Evolutionary conservation across 2,329 filamentous ascomycete species (phyloP).

Genomic region (Trichoderma breve): DNA sequence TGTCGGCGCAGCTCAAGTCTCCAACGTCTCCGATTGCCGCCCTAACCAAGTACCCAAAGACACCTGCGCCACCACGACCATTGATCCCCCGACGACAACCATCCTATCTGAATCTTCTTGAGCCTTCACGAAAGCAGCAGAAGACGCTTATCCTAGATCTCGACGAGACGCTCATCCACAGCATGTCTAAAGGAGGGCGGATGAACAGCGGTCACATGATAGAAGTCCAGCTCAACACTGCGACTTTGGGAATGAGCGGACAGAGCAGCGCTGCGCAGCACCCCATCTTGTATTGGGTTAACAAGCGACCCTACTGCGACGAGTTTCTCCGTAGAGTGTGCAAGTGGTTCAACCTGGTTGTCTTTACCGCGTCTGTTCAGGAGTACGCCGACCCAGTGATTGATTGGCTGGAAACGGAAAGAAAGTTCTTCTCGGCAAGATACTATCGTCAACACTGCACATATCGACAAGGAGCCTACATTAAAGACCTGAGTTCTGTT

Average conservation of each 20-base stretch:
- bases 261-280: conserved; percentile 73
- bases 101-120: conserved; percentile 68
- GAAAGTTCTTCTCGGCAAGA: conserved; percentile 90
- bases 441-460: conserved; percentile 99
- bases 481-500: conserved; percentile 94
- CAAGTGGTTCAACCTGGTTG: conserved; percentile 97
- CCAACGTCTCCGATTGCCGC: conserved; percentile 78
- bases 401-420: conserved; percentile 95
- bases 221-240: conserved; percentile 83
- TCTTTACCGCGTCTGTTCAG: conserved; percentile 96
- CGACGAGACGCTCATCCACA: conserved; percentile 97
- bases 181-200: conserved; percentile 91
- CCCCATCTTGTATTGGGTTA: conserved; percentile 96
- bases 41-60: conserved; percentile 86
- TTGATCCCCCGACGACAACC: conserved; percentile 86
- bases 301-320: conserved; percentile 95
- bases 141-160: conserved; percentile 96
- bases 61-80: conserved; percentile 83
- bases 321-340: conserved; percentile 88
- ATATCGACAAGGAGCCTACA: conserved; percentile 90
- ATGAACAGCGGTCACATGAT: conserved; percentile 99
- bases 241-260: conserved; percentile 64
- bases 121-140: conserved; percentile 60
- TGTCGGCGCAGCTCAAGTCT: conserved; percentile 85
- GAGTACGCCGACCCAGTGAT: conserved; percentile 99